phyloP scores from a whole-genome alignment of 768 basidiomycete species.

The Guyanaporus albipodus region DNA sequence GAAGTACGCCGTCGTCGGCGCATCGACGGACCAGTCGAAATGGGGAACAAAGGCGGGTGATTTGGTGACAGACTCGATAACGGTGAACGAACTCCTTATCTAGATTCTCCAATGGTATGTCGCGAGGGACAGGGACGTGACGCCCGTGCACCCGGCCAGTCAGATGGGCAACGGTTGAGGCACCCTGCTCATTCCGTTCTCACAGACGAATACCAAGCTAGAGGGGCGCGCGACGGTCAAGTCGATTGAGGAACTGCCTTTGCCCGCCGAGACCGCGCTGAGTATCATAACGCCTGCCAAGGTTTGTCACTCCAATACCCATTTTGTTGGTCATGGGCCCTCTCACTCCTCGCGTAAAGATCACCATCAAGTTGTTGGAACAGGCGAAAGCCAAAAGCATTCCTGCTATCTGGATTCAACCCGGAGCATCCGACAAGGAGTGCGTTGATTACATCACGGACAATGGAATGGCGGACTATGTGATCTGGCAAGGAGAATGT shows the following conservation, averaged over 20 bases:
- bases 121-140: slow-evolving; percentile 51
- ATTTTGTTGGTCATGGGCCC: neutral
- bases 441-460: slow-evolving; percentile 65
- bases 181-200: neutral
- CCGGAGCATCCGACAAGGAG: slow-evolving; percentile 70
- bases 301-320: slow-evolving; percentile 32
- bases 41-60: slow-evolving; percentile 74
- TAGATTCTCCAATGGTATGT: slow-evolving; percentile 81
- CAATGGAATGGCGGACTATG: slow-evolving; percentile 57
- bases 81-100: neutral
- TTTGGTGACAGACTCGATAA: neutral
- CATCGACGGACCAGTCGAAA: slow-evolving; percentile 75
- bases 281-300: slow-evolving; percentile 77
- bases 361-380: slow-evolving; percentile 65
- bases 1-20: slow-evolving; percentile 75
- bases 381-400: slow-evolving; percentile 65
- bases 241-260: slow-evolving; percentile 52
- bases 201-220: slow-evolving; percentile 64
- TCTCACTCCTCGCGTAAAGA: slow-evolving; percentile 35
- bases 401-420: slow-evolving; percentile 86
- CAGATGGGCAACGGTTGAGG: neutral
- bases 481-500: slow-evolving; percentile 83
- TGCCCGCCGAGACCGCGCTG: slow-evolving; percentile 64
- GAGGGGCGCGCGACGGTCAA: slow-evolving; percentile 59
- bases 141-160: slow-evolving; percentile 71